Evolutionary conservation across 495 filamentous ascomycete genomes (phyloP), one percentile per base, ranked within the genome.

Genomic region (Immersiella caudata): DNA sequence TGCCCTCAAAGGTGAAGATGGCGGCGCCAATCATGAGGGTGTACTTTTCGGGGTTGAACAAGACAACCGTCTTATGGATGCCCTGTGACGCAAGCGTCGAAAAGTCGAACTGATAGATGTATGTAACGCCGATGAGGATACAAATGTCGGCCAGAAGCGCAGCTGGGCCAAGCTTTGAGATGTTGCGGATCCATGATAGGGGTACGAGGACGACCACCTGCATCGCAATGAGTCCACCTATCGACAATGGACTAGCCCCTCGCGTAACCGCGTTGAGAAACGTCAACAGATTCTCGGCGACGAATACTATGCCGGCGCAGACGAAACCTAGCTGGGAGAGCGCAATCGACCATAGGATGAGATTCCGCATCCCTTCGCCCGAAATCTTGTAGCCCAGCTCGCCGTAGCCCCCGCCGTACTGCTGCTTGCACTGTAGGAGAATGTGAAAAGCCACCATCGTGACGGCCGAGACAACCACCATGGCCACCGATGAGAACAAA

Each of bases 1-100:
- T 89, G 22, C 88, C 88, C 74, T 90, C 88, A 63, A 89, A 90
- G 1, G 87, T 88, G 74, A 89, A 90, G 74, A 90, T 89, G 2
- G 86, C 82, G 2, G 85, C 80, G 61, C 88, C 88, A 60, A 90
- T 79, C 51, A 85, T 89, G 18, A 90, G 78, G 0, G 88, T 89
- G 72, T 86, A 90, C 29, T 80, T 78, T 14, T 76, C 73, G 0
- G 87, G 85, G 76, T 89, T 90, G 79, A 90, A 90, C 6, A 87
- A 74, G 21, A 80, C 74, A 3, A 90, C 85, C 1, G 78, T 80
- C 33, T 79, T 68, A 66, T 82, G 83, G 26, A 85, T 74, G 50
- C 84, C 84, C 35, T 77, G 66, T 0, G 74, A 55, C 0, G 81
- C 75, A 26, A 90, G 73, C 16, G 78, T 75, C n/a, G 75, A 76